These are phyloP conservation scores for Poteriospumella lacustris DNA, from an alignment of 108 stramenopile genomes.

Conservation along the genomic window DNA sequence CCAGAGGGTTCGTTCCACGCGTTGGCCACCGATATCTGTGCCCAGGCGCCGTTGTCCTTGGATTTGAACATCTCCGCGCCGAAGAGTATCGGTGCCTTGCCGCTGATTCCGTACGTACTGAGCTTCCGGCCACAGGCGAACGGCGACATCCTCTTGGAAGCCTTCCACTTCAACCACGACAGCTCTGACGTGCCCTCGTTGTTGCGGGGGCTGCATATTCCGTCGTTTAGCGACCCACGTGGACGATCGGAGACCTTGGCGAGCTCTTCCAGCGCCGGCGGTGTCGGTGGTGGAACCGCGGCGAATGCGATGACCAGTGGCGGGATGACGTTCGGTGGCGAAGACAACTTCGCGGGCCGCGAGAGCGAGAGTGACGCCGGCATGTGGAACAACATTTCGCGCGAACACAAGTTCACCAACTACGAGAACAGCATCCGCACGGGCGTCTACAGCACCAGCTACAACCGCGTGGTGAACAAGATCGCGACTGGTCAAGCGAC, in stretches of 20 bases:
- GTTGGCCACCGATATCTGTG: conserved; percentile 1
- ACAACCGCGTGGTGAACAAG: not conserved
- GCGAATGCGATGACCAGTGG: too few species aligned
- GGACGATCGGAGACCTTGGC: too few species aligned
- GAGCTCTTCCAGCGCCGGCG: too few species aligned
- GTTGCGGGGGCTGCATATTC: too few species aligned
- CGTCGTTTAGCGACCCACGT: too few species aligned
- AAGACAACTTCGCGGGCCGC: too few species aligned
- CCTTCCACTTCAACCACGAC: not conserved
- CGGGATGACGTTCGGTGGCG: too few species aligned
- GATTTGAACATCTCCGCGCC: not conserved
- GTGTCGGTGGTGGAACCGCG: too few species aligned
- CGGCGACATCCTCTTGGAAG: conserved; percentile 10
- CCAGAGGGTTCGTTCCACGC: not conserved
- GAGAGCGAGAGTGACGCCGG: too few species aligned
- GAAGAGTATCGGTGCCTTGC: not conserved
- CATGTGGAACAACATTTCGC: too few species aligned
- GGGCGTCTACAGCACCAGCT: not conserved
- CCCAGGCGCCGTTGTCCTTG: conserved; percentile 12
- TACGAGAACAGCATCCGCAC: not conserved
- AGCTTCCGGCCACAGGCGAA: not conserved
- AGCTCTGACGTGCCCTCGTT: not conserved
- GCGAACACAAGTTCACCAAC: too few species aligned
- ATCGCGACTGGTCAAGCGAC: not conserved
- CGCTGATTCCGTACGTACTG: conserved; percentile 1